These are phyloP conservation scores for Beauveria brongniartii DNA, from an alignment of 2,329 filamentous ascomycete genomes.

Conservation along the genomic window DNA sequence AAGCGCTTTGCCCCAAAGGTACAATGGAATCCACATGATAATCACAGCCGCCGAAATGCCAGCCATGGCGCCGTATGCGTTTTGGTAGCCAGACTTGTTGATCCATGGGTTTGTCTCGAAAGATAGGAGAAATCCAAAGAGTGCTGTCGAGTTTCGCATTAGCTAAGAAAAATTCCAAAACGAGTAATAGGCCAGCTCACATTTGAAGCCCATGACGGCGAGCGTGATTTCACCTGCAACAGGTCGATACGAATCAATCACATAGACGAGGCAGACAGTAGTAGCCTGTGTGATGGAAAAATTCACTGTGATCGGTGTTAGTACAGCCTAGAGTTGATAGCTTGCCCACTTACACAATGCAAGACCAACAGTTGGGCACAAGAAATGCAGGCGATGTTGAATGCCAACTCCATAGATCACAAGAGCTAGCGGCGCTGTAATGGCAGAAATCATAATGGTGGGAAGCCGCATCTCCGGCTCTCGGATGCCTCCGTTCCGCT, in stretches of 20 bases:
- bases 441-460: constrained; percentile 33
- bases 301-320: constrained; percentile 31
- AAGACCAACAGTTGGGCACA: constrained; percentile 46
- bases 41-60: constrained; percentile 38
- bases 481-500: constrained; percentile 45
- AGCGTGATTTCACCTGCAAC: constrained; percentile 25
- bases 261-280: constrained; percentile 48
- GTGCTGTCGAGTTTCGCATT: background rate
- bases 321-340: background rate
- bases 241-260: constrained; percentile 36
- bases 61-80: constrained; percentile 47
- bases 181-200: constrained; percentile 22
- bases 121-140: constrained; percentile 49
- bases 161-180: constrained; percentile 2
- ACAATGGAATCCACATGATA: constrained; percentile 29
- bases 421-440: constrained; percentile 29
- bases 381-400: constrained; percentile 41
- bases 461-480: constrained; percentile 54
- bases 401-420: constrained; percentile 41
- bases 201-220: constrained; percentile 47
- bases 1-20: constrained; percentile 40
- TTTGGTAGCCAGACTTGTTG: constrained; percentile 36
- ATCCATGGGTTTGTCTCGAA: constrained; percentile 57
- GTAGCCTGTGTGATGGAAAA: constrained; percentile 49
- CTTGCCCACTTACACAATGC: constrained; percentile 35